Conservation (phyloP, 768 basidiomycete species). For the Boletus tylopilopsis region DNA sequence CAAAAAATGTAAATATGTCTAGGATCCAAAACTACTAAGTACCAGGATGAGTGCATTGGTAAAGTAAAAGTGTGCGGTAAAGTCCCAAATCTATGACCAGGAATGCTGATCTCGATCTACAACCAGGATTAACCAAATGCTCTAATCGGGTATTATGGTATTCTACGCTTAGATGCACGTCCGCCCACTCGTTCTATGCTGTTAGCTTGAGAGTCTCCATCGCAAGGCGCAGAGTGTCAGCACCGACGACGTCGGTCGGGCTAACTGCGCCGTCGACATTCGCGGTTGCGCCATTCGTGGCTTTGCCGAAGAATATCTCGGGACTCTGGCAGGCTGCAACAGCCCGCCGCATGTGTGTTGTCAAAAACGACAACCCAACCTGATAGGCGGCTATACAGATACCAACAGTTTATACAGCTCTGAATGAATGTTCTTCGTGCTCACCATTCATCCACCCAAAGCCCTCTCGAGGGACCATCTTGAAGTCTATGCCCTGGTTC, state of each 20-base stretch:
- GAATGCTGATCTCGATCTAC: too few relatives aligned
- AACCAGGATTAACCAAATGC: background rate
- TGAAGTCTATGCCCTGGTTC: slow-evolving; percentile 96
- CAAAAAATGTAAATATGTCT: background rate
- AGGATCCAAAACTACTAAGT: too few relatives aligned
- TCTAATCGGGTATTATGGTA: slow-evolving; percentile 13
- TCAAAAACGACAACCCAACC: slow-evolving; percentile 92
- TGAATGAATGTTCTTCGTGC: slow-evolving; percentile 19
- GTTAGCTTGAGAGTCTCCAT: slow-evolving; percentile 49
- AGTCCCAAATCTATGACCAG: too few relatives aligned
- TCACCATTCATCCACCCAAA: slow-evolving; percentile 98
- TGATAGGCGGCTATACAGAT: slow-evolving; percentile 77
- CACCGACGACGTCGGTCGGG: slow-evolving; percentile 35
- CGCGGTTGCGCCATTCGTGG: slow-evolving; percentile 31
- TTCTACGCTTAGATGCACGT: slow-evolving; percentile 4
- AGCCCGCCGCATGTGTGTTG: slow-evolving; percentile 91
- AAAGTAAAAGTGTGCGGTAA: too few relatives aligned
- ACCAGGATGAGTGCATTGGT: too few relatives aligned
- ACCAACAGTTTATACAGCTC: slow-evolving; percentile 1
- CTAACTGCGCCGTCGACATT: slow-evolving; percentile 33
- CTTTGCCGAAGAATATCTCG: slow-evolving; percentile 77
- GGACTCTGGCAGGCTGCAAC: slow-evolving; percentile 93
- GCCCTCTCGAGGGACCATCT: slow-evolving; percentile 94
- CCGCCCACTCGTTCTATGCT: slow-evolving; percentile 10
- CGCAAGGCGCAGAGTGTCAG: slow-evolving; percentile 59